A percentile compares a stretch with the other conserved stretches of the same genome.
phyloP scores from a whole-genome alignment of 2,329 filamentous ascomycete species.

The Lecanoromycetidae sp. region DNA sequence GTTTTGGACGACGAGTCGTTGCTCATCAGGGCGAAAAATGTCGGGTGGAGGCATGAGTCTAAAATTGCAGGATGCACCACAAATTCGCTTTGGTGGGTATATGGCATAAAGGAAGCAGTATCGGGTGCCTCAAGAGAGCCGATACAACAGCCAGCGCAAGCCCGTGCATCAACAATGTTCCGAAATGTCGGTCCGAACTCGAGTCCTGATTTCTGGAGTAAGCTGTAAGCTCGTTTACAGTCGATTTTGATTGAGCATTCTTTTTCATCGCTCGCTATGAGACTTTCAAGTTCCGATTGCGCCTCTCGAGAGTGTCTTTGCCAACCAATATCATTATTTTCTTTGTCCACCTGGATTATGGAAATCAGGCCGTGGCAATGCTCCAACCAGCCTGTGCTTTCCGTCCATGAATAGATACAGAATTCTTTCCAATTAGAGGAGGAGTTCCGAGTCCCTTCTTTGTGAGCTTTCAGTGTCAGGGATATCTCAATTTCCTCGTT shows the following conservation, averaged over 20 bases:
- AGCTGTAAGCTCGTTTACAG: slow-evolving; percentile 8
- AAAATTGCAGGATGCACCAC: slow-evolving; percentile 25
- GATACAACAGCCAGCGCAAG: background rate
- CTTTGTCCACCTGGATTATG: background rate
- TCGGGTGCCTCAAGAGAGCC: background rate
- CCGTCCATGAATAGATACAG: slow-evolving; percentile 17
- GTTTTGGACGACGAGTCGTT: background rate
- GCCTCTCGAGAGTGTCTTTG: too few relatives aligned
- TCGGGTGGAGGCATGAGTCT: slow-evolving; percentile 25
- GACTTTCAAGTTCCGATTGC: too few relatives aligned
- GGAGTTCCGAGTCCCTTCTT: background rate
- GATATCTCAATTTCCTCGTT: slow-evolving; percentile 15
- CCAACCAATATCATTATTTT: too few relatives aligned
- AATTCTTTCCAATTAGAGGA: slow-evolving; percentile 17
- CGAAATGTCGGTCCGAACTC: background rate
- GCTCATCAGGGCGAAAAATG: background rate
- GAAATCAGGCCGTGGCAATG: slow-evolving; percentile 18
- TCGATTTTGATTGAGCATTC: background rate
- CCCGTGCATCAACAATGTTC: background rate
- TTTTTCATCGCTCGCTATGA: background rate
- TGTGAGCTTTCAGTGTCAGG: slow-evolving; percentile 7
- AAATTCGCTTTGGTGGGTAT: slow-evolving; percentile 19
- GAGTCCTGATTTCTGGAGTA: background rate
- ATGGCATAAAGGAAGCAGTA: slow-evolving; percentile 17
- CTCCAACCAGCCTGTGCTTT: slow-evolving; percentile 20